These are phyloP conservation scores for Pulveroboletus ravenelii DNA, from an alignment of 768 basidiomycete species.

Conservation along the genomic window DNA sequence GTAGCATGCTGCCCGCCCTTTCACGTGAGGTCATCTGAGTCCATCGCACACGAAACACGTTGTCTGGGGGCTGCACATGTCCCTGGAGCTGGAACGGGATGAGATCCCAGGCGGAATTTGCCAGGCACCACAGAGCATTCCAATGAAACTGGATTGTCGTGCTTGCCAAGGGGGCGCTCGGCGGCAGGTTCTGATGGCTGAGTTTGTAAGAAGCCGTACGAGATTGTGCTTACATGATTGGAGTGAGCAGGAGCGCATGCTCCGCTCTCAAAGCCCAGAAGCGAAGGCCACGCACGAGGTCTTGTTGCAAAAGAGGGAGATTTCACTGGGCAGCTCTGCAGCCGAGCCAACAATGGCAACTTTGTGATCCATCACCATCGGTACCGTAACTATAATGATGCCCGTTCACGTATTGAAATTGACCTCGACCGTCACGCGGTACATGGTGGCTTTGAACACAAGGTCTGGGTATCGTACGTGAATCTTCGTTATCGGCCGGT, in stretches of 20 bases:
- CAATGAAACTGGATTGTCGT: neutral
- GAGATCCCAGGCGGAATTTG: neutral
- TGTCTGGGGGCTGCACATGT: neutral
- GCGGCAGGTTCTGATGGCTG: neutral
- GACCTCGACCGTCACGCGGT: conserved; percentile 22
- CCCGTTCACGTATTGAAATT: conserved; percentile 23
- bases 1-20: conserved; percentile 3
- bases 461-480: neutral
- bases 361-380: conserved; percentile 24
- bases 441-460: conserved; percentile 15
- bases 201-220: neutral
- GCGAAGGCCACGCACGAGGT: conserved; percentile 21
- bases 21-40: conserved; percentile 6
- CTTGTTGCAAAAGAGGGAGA: conserved; percentile 14
- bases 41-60: conserved; percentile 18
- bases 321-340: conserved; percentile 3
- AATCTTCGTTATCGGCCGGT: conserved; percentile 4
- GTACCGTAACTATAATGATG: conserved; percentile 31
- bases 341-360: conserved; percentile 18
- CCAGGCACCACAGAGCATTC: neutral
- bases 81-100: neutral
- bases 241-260: conserved; percentile 11
- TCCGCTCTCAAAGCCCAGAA: conserved; percentile 26
- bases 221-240: conserved; percentile 17
- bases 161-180: conserved; percentile 6